Base-by-base conservation (phyloP, 768 basidiomycete species). In the Russula sp. region DNA sequence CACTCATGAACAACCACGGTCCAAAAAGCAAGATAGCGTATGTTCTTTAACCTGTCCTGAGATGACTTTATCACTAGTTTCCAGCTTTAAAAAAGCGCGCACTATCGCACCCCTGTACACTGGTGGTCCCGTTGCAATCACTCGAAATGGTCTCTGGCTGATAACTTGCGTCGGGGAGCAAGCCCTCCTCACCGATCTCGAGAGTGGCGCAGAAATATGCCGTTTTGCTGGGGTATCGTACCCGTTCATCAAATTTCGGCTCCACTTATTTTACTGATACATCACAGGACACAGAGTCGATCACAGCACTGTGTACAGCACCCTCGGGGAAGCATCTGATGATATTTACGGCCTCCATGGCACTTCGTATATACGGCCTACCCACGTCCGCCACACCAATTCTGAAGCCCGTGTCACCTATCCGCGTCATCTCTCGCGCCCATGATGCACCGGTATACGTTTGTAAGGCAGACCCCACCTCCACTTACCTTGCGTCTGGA, bases 381-480 rank as follows among this genome's bases (percentile, higher is more conserved):
- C 91, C 94, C 3, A 69, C 73, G 11, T 71, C 78, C 6, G 70
- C 74, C 11, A 71, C 75, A 11, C 75, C 80, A 32, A 68, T 77
- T 27, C 68, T 71, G n/a, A 83, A 80, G 56, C 75, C 77, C 9
- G 75, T 94, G 2, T 82, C 83, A 39, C 91, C 94, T 9, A 76
- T 80, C 18, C 90, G 94, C 54, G 82, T 87, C 55, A 78, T 95
- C 51, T 78, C 91, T 4, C 87, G 84, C 65, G 92, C 95, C 4
- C 97, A 99, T 69, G 90, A 94, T 57, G 89, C 94, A 4, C 96
- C 97, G 13, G 88, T 98, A 51, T 93, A 98, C 70, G 88, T 95
- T 59, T 91, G 91, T 71, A 84, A 81, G 66, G 75, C 84, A 14
- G 95, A 92, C 77, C 91, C 88, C 18, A 90, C 90, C 9, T 93